Base-by-base conservation (phyloP, 495 filamentous ascomycete species). In the Aspergillus baeticus region DNA sequence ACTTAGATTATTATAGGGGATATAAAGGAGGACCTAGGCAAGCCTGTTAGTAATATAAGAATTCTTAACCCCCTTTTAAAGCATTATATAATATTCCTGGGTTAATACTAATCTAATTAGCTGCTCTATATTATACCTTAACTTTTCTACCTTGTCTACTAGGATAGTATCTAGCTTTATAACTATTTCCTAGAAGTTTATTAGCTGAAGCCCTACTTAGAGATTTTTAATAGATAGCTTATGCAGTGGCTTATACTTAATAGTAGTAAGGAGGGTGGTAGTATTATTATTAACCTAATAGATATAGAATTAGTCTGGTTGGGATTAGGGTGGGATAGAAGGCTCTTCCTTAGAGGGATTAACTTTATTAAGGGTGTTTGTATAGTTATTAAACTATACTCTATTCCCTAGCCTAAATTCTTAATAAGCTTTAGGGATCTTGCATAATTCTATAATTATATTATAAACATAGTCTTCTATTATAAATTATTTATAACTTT, bases 21-120 rank as follows among this genome's bases (percentile, higher is more conserved):
- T 51, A 15, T 53, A 37, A 23, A 78, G 67, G 6, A 71, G 67
- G 6, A 78, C 60, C 0, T 23, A 36, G 7, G 57, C 56, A 18
- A 74, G 34, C 21, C 71, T 62, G 35, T 57, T 77, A 1, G 65
- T 72, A 15, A 37, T 66, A 67, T 13, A 64, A 68, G 29, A 63
- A 66, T 41, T 64, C 59, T 3, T n/a, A n/a, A 68, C 55, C 5
- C 68, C 66, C 49, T 73, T 64, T 29, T 67, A 18, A 37, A 73
- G 64, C 51, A 70, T 70, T 0, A 67, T 44, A 62, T 73, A 52
- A 46, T 65, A 73, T 46, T 67, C 61, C 17, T 70, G 55, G 8
- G 61, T 51, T 11, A 70, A 5, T 18, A 60, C 64, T 8, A 59
- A 66, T 17, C 55, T 44, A 3, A 57, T 51, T 5, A 69, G 65